Conservation (phyloP, 768 basidiomycete genomes). For the Phylloporus rhodoxanthus region DNA sequence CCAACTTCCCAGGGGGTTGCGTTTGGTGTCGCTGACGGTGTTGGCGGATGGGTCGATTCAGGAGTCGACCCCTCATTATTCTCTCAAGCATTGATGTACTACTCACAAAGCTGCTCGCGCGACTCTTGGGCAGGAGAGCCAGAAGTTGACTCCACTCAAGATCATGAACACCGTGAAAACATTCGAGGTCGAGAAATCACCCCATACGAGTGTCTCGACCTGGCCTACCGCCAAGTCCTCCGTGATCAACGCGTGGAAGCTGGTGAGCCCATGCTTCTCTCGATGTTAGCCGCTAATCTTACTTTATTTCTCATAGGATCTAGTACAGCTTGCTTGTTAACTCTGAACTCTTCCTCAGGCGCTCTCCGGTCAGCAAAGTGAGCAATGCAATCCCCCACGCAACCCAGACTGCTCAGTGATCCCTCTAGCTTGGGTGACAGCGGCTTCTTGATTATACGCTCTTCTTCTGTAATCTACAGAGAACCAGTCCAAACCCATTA, state of each 20-base stretch:
- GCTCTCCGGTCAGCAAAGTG: slow-evolving; percentile 75
- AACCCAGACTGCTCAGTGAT: slow-evolving; percentile 3
- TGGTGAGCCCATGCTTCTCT: slow-evolving; percentile 34
- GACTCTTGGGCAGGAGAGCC: slow-evolving; percentile 80
- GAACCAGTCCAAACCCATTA: slow-evolving; percentile 30
- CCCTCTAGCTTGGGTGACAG: slow-evolving; percentile 66
- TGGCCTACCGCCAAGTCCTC: slow-evolving; percentile 67
- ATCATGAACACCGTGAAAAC: slow-evolving; percentile 59
- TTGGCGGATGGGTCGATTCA: slow-evolving; percentile 84
- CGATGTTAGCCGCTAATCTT: background rate
- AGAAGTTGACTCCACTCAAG: slow-evolving; percentile 71
- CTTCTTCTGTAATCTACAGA: slow-evolving; percentile 54
- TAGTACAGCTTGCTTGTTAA: slow-evolving; percentile 76
- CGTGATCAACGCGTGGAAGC: slow-evolving; percentile 56
- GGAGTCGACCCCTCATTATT: slow-evolving; percentile 87
- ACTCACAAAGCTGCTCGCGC: slow-evolving; percentile 66
- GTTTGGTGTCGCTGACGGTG: slow-evolving; percentile 87
- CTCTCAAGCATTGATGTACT: slow-evolving; percentile 87
- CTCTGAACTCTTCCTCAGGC: slow-evolving; percentile 69
- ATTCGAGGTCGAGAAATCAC: slow-evolving; percentile 66
- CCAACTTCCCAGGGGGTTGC: slow-evolving; percentile 53
- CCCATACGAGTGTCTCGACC: slow-evolving; percentile 63
- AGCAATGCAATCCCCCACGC: slow-evolving; percentile 18
- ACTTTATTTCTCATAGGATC: slow-evolving; percentile 47
- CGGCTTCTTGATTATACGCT: slow-evolving; percentile 66